Conservation (phyloP, 345 rosid genomes). For the Diplotaxis tenuifolia region DNA sequence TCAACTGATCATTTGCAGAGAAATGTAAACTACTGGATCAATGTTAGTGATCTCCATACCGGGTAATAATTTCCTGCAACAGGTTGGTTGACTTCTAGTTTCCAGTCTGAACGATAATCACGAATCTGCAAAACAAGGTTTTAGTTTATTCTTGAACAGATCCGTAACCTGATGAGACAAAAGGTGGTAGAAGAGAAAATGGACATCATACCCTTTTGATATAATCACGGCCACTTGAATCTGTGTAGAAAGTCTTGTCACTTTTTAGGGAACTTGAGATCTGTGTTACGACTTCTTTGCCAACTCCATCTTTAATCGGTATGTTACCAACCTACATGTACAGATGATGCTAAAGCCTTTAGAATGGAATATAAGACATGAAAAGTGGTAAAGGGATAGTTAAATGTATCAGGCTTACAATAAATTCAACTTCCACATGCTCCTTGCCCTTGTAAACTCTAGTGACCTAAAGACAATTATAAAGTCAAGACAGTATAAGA, state of each 20-base stretch:
- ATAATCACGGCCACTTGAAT: slow-evolving; percentile 84
- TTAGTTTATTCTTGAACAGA: slow-evolving; percentile 9
- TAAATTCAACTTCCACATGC: slow-evolving; percentile 92
- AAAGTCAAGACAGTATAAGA: slow-evolving; percentile 16
- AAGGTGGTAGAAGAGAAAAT: neutral
- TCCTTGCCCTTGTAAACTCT: slow-evolving; percentile 82
- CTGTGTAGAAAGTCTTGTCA: slow-evolving; percentile 70
- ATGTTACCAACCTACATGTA: slow-evolving; percentile 60
- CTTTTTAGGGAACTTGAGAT: slow-evolving; percentile 55
- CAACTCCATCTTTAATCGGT: slow-evolving; percentile 66
- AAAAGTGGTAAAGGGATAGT: slow-evolving; percentile 7
- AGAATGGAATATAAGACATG: slow-evolving; percentile 9
- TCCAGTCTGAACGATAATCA: slow-evolving; percentile 89
- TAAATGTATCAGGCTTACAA: slow-evolving; percentile 52
- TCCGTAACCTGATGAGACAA: neutral
- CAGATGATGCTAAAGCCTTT: slow-evolving; percentile 9
- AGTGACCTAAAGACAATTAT: slow-evolving; percentile 51
- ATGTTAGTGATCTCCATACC: slow-evolving; percentile 42
- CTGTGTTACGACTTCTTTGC: slow-evolving; percentile 73
- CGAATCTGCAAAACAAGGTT: slow-evolving; percentile 59
- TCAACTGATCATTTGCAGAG: slow-evolving; percentile 16
- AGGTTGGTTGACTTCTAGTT: slow-evolving; percentile 87
- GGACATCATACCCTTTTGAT: slow-evolving; percentile 56
- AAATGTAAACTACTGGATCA: slow-evolving; percentile 14
- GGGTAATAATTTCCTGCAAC: slow-evolving; percentile 96